Conservation (phyloP, 768 basidiomycete species). For the Suillus americanus region DNA sequence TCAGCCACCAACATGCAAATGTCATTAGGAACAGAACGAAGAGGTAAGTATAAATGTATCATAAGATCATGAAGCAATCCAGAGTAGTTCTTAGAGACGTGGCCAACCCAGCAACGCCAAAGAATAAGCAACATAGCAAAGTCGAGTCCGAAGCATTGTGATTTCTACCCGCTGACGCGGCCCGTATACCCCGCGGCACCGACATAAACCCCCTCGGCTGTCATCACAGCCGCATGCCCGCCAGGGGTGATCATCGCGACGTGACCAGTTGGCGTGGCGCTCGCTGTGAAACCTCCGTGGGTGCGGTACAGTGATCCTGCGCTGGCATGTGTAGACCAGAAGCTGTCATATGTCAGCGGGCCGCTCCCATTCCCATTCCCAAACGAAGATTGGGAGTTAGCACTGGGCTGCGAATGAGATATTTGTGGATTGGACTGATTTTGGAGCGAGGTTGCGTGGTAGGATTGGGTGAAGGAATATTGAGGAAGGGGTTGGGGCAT, state of each 20-base stretch:
- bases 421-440: conserved; percentile 8
- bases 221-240: conserved; percentile 31
- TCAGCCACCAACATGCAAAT: neutral
- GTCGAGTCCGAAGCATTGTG: neutral
- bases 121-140: neutral
- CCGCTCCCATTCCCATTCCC: conserved; percentile 10
- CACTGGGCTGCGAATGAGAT: neutral
- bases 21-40: neutral
- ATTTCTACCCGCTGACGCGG: neutral
- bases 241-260: conserved; percentile 33
- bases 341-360: conserved; percentile 58
- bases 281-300: conserved; percentile 27
- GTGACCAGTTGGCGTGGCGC: conserved; percentile 24
- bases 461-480: conserved; percentile 7
- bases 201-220: conserved; percentile 31
- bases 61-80: conserved; percentile 3
- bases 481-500: conserved; percentile 15
- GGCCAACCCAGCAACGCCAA: neutral
- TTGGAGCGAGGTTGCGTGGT: conserved; percentile 3
- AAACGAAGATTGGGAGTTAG: conserved; percentile 26
- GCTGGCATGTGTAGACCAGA: conserved; percentile 57
- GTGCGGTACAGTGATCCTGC: conserved; percentile 31
- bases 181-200: conserved; percentile 19
- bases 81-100: neutral
- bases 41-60: neutral